These are phyloP conservation scores for Leishmania lainsoni DNA, from an alignment of 208 protist species.

Conservation along the genomic window DNA sequence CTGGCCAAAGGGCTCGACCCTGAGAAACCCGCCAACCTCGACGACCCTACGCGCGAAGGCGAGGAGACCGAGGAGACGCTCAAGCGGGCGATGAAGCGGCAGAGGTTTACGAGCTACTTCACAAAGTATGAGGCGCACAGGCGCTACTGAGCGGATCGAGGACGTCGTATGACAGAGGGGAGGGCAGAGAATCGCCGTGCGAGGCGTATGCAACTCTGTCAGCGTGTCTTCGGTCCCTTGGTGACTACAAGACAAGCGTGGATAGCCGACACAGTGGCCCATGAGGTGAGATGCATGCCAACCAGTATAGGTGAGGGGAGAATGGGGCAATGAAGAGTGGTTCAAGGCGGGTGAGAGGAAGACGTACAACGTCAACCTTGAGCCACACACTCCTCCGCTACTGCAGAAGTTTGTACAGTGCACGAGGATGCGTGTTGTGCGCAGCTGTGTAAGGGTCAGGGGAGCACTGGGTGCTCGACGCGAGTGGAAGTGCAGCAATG, in stretches of 20 bases:
- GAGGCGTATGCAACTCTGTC: background rate
- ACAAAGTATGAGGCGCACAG: slow-evolving; percentile 71
- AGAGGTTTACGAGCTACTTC: slow-evolving; percentile 66
- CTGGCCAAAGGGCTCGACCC: slow-evolving; percentile 58
- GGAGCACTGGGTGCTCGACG: background rate
- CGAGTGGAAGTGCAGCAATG: background rate
- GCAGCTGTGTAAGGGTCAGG: background rate
- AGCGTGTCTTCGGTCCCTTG: background rate
- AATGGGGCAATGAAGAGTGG: background rate
- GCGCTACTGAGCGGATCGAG: slow-evolving; percentile 34
- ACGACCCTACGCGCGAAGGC: slow-evolving; percentile 44
- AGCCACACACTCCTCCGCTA: background rate
- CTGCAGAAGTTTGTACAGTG: background rate
- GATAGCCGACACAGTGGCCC: background rate
- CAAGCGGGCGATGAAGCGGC: slow-evolving; percentile 49
- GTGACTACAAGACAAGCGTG: background rate
- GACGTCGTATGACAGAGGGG: background rate
- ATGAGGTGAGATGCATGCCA: background rate
- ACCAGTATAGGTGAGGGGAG: background rate
- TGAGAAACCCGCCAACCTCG: slow-evolving; percentile 48
- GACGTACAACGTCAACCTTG: background rate
- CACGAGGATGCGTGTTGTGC: background rate
- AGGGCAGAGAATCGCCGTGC: background rate
- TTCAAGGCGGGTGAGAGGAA: background rate
- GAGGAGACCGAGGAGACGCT: slow-evolving; percentile 45